Conservation (phyloP, 495 filamentous ascomycete genomes). For the Daldinia bambusicola region DNA sequence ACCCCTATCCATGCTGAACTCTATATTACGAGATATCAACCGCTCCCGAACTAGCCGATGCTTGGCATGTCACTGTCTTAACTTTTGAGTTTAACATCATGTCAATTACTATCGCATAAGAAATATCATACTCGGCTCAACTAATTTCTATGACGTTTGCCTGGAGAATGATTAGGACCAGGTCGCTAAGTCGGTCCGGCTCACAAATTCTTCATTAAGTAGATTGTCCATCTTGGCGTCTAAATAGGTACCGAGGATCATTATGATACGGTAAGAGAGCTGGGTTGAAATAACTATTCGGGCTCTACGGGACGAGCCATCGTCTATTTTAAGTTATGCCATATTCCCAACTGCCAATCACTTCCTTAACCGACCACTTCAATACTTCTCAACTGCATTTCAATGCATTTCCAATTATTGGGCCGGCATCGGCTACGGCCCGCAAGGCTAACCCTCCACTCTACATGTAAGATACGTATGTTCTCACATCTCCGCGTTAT, state of each 20-base stretch:
- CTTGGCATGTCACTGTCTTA: conserved; percentile 9
- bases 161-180: not conserved
- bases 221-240: not conserved
- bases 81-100: conserved; percentile 17
- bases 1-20: conserved; percentile 16
- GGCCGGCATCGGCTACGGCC: conserved; percentile 29
- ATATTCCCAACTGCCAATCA: not conserved
- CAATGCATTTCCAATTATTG: not conserved
- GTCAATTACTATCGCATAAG: not conserved
- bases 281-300: not conserved
- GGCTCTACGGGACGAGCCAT: not conserved
- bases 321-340: conserved; percentile 1
- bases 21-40: conserved; percentile 3
- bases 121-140: not conserved
- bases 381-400: not conserved
- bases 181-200: not conserved
- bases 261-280: not conserved
- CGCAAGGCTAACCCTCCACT: conserved; percentile 9
- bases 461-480: not conserved
- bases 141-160: not conserved
- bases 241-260: not conserved
- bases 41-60: conserved; percentile 17
- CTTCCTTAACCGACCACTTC: not conserved
- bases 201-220: not conserved
- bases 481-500: not conserved